These are phyloP conservation scores for Colletotrichum higginsianum DNA, from an alignment of 2,329 filamentous ascomycete genomes.

Conservation along the genomic window DNA sequence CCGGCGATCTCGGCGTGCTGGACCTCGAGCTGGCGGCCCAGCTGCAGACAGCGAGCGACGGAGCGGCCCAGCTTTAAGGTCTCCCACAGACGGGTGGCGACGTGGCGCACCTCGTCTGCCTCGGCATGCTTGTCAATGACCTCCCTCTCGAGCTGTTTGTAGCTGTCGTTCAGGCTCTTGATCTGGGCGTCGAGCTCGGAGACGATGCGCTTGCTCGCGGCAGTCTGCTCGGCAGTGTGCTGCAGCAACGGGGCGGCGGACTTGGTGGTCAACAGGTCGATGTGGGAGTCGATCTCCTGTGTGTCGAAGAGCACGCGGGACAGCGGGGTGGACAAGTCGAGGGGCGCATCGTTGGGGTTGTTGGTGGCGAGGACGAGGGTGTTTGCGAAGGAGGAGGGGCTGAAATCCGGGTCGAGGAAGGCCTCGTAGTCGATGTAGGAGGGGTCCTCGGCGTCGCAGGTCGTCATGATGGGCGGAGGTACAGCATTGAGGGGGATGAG, in stretches of 20 bases:
- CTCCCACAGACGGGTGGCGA: constrained; percentile 84
- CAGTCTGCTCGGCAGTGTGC: constrained; percentile 82
- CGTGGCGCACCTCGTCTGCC: constrained; percentile 85
- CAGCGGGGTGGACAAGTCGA: constrained; percentile 94
- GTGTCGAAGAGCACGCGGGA: constrained; percentile 96
- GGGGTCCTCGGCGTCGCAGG: constrained; percentile 68
- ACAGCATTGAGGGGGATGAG: constrained; percentile 18
- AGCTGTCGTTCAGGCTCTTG: constrained; percentile 84
- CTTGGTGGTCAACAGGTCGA: constrained; percentile 89
- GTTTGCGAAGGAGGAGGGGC: constrained; percentile 87
- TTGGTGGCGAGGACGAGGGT: constrained; percentile 90
- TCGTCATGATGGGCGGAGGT: constrained; percentile 48
- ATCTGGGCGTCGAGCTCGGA: constrained; percentile 85
- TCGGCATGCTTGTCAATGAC: constrained; percentile 88
- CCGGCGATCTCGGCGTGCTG: constrained; percentile 80
- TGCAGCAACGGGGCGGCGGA: constrained; percentile 85
- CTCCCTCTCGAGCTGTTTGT: constrained; percentile 87
- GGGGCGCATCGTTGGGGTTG: constrained; percentile 88
- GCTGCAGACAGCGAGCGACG: constrained; percentile 82
- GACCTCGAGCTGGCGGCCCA: constrained; percentile 90
- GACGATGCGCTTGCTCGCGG: constrained; percentile 80
- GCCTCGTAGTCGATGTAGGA: constrained; percentile 98
- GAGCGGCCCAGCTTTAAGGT: constrained; percentile 83
- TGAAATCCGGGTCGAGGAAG: constrained; percentile 88
- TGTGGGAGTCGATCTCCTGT: constrained; percentile 96